These are phyloP conservation scores for Casaregolazyma suthepensis DNA, from an alignment of 1,139 yeast genomes.

Conservation along the genomic window DNA sequence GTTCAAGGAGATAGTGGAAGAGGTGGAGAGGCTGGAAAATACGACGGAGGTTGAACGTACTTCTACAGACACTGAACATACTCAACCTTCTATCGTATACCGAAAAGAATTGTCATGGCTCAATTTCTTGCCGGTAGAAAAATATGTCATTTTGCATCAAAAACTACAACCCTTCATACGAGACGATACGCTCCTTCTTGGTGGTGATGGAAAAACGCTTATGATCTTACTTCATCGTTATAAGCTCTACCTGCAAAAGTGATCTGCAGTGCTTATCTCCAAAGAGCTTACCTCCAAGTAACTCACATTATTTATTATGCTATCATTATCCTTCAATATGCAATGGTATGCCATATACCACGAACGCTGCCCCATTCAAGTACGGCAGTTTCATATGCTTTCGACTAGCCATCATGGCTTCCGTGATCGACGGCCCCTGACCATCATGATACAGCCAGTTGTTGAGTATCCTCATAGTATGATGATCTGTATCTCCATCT, in stretches of 20 bases:
- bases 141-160: background rate
- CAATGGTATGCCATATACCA: slow-evolving; percentile 69
- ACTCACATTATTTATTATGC: slow-evolving; percentile 2
- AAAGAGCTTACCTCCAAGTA: too few relatives aligned
- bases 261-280: background rate
- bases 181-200: background rate
- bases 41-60: too few relatives aligned
- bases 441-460: slow-evolving; percentile 51
- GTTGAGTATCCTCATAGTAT: slow-evolving; percentile 54
- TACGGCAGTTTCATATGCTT: slow-evolving; percentile 31
- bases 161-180: background rate
- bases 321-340: background rate
- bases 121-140: background rate
- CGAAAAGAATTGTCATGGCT: background rate
- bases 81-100: background rate
- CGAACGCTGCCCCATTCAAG: slow-evolving; percentile 78
- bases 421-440: slow-evolving; percentile 46
- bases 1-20: slow-evolving; percentile 10
- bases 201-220: background rate
- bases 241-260: background rate
- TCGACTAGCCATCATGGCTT: slow-evolving; percentile 41
- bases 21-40: slow-evolving; percentile 4
- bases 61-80: background rate
- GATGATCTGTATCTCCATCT: slow-evolving; percentile 85
- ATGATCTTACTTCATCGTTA: slow-evolving; percentile 5